These are phyloP conservation scores for Lactarius indigo DNA, from an alignment of 768 basidiomycete species.

Conservation along the genomic window DNA sequence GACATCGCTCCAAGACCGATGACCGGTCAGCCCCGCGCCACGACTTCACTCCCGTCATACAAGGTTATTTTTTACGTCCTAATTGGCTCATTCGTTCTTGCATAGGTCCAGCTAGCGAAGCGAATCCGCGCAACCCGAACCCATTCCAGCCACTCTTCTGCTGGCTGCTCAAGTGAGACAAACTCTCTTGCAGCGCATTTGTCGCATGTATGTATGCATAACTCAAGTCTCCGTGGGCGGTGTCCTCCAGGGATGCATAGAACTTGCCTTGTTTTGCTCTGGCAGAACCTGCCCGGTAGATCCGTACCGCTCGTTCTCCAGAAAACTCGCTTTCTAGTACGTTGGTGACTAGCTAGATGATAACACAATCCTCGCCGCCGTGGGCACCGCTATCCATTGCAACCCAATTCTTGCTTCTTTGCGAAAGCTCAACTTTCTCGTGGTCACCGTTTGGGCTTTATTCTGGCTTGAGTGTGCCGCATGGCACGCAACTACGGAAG, in stretches of 20 bases:
- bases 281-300: neutral
- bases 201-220: neutral
- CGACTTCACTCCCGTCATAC: neutral
- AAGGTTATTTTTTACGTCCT: neutral
- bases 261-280: neutral
- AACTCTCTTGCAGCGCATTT: neutral
- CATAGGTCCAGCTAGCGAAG: neutral
- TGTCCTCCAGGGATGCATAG: neutral
- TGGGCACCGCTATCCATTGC: neutral
- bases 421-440: neutral
- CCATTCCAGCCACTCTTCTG: neutral
- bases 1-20: slow-evolving; percentile 1
- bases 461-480: neutral
- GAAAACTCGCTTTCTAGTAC: slow-evolving; percentile 3
- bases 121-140: neutral
- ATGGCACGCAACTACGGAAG: neutral
- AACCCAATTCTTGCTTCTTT: neutral
- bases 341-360: neutral
- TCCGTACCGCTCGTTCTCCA: neutral
- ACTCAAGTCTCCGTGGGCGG: neutral
- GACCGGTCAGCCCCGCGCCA: slow-evolving; percentile 12
- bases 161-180: slow-evolving; percentile 3
- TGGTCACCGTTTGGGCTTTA: neutral
- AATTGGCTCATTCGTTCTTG: slow-evolving; percentile 4
- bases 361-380: neutral